Evolutionary conservation across 192 early-diverging fungal genomes (phyloP).

Genomic region (Linderina pennispora): DNA sequence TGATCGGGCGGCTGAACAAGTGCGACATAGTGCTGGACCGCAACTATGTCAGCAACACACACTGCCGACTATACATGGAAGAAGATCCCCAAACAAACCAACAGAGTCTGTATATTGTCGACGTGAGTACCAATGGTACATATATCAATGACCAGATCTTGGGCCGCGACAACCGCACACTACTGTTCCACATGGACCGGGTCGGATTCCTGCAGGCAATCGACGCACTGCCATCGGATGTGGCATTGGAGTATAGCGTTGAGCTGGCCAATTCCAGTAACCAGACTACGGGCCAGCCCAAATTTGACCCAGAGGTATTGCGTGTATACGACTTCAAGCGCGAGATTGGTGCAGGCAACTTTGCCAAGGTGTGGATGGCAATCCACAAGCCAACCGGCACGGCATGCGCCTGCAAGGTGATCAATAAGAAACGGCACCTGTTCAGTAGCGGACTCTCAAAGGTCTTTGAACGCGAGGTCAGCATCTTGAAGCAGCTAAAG

Average conservation of each 20-base stretch:
- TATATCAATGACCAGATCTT: conserved; percentile 36
- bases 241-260: conserved; percentile 40
- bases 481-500: conserved; percentile 31
- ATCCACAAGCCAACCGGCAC: conserved; percentile 41
- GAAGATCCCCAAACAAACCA: conserved; percentile 5
- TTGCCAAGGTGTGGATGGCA: conserved; percentile 45
- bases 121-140: conserved; percentile 42
- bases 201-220: conserved; percentile 20
- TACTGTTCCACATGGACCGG: conserved; percentile 40
- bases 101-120: conserved; percentile 21
- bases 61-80: conserved; percentile 37
- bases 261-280: conserved; percentile 9
- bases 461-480: conserved; percentile 43
- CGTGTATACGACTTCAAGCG: conserved; percentile 43
- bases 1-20: conserved; percentile 23
- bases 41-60: conserved; percentile 26
- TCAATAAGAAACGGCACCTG: conserved; percentile 37
- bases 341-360: conserved; percentile 42
- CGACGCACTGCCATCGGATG: conserved; percentile 22
- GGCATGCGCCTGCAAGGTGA: conserved; percentile 45
- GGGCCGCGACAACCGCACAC: conserved; percentile 37
- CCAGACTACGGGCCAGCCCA: conserved; percentile 4
- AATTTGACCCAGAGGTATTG: conserved; percentile 19
- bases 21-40: conserved; percentile 29
- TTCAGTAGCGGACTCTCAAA: conserved; percentile 35